A percentile compares a stretch with the other conserved stretches of the same genome.
Conservation (phyloP, 768 basidiomycete genomes). For the Rhodotorula sphaerocarpa region DNA sequence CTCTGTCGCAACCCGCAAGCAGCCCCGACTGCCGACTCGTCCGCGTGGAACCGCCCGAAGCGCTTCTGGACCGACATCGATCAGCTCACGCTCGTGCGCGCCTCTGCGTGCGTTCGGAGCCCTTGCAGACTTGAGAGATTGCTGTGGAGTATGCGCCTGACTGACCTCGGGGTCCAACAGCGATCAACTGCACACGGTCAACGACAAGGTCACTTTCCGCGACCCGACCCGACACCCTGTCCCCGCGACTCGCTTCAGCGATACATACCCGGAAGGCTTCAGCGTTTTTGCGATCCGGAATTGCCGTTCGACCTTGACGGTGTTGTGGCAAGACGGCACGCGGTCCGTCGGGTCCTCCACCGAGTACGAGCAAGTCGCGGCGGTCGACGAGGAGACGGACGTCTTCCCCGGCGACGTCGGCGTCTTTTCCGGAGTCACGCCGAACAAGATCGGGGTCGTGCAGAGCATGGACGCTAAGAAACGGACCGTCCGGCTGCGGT, state of each 20-base stretch:
- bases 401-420: conserved; percentile 92
- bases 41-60: conserved; percentile 18
- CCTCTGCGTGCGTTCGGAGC: conserved; percentile 11
- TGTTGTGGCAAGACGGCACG: conserved; percentile 81
- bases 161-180: neutral
- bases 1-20: conserved; percentile 23
- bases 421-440: conserved; percentile 54
- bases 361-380: conserved; percentile 55
- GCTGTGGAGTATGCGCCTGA: neutral
- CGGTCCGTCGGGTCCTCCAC: conserved; percentile 39
- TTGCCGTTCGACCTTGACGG: conserved; percentile 59
- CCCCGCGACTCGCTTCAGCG: conserved; percentile 40
- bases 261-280: conserved; percentile 10
- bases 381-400: conserved; percentile 77
- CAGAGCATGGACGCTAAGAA: conserved; percentile 48
- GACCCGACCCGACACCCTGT: neutral
- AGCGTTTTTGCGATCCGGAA: conserved; percentile 59
- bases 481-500: conserved; percentile 61
- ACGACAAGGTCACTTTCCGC: conserved; percentile 31
- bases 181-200: conserved; percentile 29
- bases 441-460: conserved; percentile 14
- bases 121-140: too few species aligned
- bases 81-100: conserved; percentile 18
- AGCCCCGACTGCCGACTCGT: neutral
- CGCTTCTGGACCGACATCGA: conserved; percentile 31